phyloP scores from a whole-genome alignment of 495 filamentous ascomycete species.

The Lichina pygmaea region DNA sequence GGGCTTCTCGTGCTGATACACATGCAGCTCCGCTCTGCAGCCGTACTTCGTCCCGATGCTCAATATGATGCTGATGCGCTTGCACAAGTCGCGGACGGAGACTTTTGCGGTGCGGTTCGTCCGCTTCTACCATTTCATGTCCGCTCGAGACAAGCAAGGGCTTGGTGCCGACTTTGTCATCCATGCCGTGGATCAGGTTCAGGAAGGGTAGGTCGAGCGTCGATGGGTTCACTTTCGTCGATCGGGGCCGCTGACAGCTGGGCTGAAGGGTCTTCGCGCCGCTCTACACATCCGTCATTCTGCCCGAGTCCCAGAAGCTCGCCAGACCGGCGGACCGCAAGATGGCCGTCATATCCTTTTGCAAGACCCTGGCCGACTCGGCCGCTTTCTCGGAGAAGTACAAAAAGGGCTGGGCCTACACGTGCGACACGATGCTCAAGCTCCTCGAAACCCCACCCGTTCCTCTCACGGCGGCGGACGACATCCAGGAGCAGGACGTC shows the following conservation, averaged over 20 bases:
- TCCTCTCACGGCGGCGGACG: conserved; percentile 41
- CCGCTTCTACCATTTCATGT: conserved; percentile 78
- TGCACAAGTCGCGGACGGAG: conserved; percentile 57
- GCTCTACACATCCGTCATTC: conserved; percentile 60
- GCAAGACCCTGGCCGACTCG: conserved; percentile 54
- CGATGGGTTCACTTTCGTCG: background rate
- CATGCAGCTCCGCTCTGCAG: conserved; percentile 28
- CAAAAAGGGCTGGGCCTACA: conserved; percentile 72
- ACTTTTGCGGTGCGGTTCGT: conserved; percentile 57
- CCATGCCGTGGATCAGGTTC: conserved; percentile 49
- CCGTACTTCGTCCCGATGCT: conserved; percentile 59
- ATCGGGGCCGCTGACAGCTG: conserved; percentile 7
- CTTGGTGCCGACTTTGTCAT: conserved; percentile 79
- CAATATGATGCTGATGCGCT: conserved; percentile 51
- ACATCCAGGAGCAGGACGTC: conserved; percentile 59
- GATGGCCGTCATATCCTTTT: conserved; percentile 70
- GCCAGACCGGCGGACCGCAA: conserved; percentile 73
- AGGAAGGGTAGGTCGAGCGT: conserved; percentile 26
- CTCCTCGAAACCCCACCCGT: conserved; percentile 68
- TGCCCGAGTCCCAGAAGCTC: conserved; percentile 72
- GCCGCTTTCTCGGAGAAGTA: conserved; percentile 45
- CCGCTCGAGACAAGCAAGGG: conserved; percentile 44
- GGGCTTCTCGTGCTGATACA: background rate
- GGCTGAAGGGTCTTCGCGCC: conserved; percentile 42
- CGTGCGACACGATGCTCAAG: conserved; percentile 61